These are phyloP conservation scores for Rhizopogon salebrosus DNA, from an alignment of 768 basidiomycete species.

Conservation along the genomic window DNA sequence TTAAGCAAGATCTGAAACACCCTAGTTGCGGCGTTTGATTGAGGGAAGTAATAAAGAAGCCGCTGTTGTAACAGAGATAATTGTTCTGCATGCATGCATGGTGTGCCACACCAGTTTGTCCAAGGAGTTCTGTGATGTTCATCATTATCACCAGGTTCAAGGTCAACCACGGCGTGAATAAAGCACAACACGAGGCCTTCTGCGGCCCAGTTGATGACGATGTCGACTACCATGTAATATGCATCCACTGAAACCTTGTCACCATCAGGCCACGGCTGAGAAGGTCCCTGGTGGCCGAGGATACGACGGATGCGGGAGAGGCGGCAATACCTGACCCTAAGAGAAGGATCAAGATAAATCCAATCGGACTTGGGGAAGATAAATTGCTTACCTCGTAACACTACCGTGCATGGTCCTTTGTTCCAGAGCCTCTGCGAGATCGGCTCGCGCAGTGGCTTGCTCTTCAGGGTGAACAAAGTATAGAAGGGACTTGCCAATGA, in stretches of 20 bases:
- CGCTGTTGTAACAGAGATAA: conserved; percentile 53
- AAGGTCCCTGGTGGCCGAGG: conserved; percentile 62
- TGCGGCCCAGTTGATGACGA: conserved; percentile 87
- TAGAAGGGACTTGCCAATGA: conserved; percentile 69
- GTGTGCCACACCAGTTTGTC: conserved; percentile 89
- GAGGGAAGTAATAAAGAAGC: conserved; percentile 51
- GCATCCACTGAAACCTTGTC: conserved; percentile 66
- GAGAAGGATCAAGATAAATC: conserved; percentile 16
- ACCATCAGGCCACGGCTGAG: conserved; percentile 52
- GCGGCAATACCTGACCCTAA: conserved; percentile 75
- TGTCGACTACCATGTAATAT: conserved; percentile 82
- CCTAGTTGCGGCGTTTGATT: conserved; percentile 45
- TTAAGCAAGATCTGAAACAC: conserved; percentile 80
- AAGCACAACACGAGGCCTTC: conserved; percentile 86
- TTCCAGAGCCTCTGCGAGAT: conserved; percentile 70
- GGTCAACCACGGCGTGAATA: conserved; percentile 78
- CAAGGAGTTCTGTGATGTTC: conserved; percentile 68
- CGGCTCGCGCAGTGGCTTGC: conserved; percentile 64
- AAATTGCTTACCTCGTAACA: conserved; percentile 58
- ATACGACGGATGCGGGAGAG: conserved; percentile 66
- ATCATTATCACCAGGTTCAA: conserved; percentile 66
- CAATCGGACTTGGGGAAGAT: background rate
- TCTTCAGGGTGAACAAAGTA: conserved; percentile 85
- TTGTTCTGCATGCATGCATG: conserved; percentile 52
- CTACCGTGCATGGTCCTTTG: conserved; percentile 77